Conservation (phyloP, 768 basidiomycete genomes). For the Lyophyllum shimeji region DNA sequence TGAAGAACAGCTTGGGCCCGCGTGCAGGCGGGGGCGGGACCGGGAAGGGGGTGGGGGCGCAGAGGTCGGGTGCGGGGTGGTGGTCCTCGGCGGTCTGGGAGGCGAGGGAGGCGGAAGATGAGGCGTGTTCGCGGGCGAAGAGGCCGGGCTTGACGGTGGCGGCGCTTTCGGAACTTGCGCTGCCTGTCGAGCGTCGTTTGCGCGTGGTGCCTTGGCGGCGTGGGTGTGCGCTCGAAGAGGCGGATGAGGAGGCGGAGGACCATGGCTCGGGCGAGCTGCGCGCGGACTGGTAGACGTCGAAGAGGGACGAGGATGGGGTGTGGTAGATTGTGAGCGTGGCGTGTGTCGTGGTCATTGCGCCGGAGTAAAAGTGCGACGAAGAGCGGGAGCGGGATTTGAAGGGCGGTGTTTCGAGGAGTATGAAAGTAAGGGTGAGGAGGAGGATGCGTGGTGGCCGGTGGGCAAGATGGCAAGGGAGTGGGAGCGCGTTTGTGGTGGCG, state of each 20-base stretch:
- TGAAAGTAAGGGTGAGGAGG: slow-evolving; percentile 24
- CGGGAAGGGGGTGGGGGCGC: too few relatives aligned
- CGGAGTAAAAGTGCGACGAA: slow-evolving; percentile 39
- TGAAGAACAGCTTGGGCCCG: slow-evolving; percentile 69
- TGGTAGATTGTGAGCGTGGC: too few relatives aligned
- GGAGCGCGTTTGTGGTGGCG: slow-evolving; percentile 6
- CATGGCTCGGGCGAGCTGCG: slow-evolving; percentile 54
- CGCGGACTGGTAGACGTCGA: slow-evolving; percentile 60
- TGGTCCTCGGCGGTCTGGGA: too few relatives aligned
- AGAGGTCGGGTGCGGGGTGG: too few relatives aligned
- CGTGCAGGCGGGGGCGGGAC: slow-evolving; percentile 40
- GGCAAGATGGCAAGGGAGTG: slow-evolving; percentile 29
- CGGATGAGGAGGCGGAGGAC: slow-evolving; percentile 13
- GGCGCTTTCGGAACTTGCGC: too few relatives aligned
- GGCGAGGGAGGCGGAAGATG: too few relatives aligned
- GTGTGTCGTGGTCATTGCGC: slow-evolving; percentile 57
- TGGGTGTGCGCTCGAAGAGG: slow-evolving; percentile 18
- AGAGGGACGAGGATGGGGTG: slow-evolving; percentile 78
- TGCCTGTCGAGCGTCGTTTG: too few relatives aligned
- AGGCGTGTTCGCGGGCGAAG: too few relatives aligned
- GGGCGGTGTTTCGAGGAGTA: slow-evolving; percentile 27
- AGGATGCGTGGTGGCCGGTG: slow-evolving; percentile 18
- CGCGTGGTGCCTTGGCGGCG: too few relatives aligned
- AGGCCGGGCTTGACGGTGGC: too few relatives aligned
- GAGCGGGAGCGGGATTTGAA: slow-evolving; percentile 47